Evolutionary conservation across 2,329 filamentous ascomycete genomes (phyloP).

Genomic region (Xylariomycetidae sp.): DNA sequence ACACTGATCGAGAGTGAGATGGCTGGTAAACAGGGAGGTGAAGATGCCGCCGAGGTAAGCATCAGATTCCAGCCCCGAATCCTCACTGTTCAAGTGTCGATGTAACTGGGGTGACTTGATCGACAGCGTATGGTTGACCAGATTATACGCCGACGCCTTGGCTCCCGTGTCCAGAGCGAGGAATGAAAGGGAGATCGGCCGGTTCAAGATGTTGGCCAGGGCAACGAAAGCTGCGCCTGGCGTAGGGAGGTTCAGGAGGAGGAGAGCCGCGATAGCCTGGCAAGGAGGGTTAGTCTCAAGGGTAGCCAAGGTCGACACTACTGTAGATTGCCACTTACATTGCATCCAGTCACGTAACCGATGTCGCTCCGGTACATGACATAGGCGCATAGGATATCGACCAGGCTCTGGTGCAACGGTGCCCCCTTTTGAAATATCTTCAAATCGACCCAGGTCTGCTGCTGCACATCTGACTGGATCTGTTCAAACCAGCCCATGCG

Average conservation of each 20-base stretch:
- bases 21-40: constrained; percentile 57
- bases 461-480: constrained; percentile 60
- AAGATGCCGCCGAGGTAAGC: constrained; percentile 58
- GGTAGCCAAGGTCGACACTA: no score
- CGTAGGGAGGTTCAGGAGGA: constrained; percentile 66
- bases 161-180: constrained; percentile 66
- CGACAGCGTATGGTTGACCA: constrained; percentile 62
- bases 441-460: constrained; percentile 65
- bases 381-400: constrained; percentile 74
- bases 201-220: constrained; percentile 4
- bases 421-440: constrained; percentile 65
- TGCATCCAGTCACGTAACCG: constrained; percentile 70
- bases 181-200: constrained; percentile 53
- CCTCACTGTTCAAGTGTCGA: constrained; percentile 53
- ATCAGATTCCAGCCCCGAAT: constrained; percentile 42
- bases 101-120: constrained; percentile 62
- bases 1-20: constrained; percentile 64
- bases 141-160: constrained; percentile 63
- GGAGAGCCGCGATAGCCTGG: constrained; percentile 66
- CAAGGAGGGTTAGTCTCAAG: constrained; percentile 2
- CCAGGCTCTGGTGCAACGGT: constrained; percentile 62
- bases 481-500: constrained; percentile 58
- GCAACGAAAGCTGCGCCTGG: constrained; percentile 61
- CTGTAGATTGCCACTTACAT: constrained; percentile 54
- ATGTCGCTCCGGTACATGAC: constrained; percentile 79